phyloP scores from a whole-genome alignment of 192 early-diverging fungal species.

The Chytriomyces hyalinus region DNA sequence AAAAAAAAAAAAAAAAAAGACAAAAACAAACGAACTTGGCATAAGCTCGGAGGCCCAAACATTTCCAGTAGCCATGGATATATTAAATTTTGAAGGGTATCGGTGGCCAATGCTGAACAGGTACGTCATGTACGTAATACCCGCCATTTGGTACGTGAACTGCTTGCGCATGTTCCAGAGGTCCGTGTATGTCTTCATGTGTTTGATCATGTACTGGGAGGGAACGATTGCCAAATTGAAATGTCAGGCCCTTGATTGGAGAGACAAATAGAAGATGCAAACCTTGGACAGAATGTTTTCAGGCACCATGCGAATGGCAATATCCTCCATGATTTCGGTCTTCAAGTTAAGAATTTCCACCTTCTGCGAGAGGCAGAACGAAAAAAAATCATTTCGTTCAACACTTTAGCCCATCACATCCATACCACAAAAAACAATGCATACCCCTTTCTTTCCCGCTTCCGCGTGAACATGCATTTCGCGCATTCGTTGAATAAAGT shows the following conservation, averaged over 20 bases:
- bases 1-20: neutral
- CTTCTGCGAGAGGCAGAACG: constrained; percentile 50
- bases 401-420: neutral
- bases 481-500: constrained; percentile 77
- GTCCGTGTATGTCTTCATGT: constrained; percentile 81
- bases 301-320: constrained; percentile 83
- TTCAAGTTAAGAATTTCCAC: constrained; percentile 76
- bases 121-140: constrained; percentile 90
- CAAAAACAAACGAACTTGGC: constrained; percentile 60
- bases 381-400: neutral
- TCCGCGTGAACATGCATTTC: constrained; percentile 58
- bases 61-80: constrained; percentile 84
- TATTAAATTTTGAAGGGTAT: constrained; percentile 84
- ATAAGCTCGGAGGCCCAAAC: constrained; percentile 87
- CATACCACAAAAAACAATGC: constrained; percentile 8
- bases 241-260: neutral
- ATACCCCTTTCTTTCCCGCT: constrained; percentile 59
- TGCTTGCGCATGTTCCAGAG: constrained; percentile 94
- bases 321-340: constrained; percentile 87
- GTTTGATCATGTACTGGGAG: constrained; percentile 70
- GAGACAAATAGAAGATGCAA: constrained; percentile 16
- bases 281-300: constrained; percentile 82
- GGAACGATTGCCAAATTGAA: constrained; percentile 1
- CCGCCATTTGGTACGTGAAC: constrained; percentile 89
- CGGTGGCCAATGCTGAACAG: constrained; percentile 87